These are phyloP conservation scores for Metschnikowia hibisci DNA, from an alignment of 805 yeast genomes.

Conservation along the genomic window DNA sequence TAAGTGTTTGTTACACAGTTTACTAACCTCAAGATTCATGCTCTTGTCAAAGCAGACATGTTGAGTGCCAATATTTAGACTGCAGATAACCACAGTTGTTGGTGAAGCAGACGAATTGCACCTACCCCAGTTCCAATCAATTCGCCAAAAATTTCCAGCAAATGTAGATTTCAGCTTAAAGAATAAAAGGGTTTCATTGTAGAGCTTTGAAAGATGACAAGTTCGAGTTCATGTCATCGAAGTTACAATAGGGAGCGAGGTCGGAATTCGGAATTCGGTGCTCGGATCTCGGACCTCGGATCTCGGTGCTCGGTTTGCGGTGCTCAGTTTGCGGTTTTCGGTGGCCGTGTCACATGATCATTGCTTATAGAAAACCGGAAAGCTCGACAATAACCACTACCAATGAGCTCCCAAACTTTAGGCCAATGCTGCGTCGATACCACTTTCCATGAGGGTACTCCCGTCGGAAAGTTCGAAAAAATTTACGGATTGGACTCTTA, in stretches of 20 bases:
- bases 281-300: not conserved
- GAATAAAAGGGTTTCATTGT: no score
- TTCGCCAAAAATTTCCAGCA: no score
- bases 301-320: not conserved
- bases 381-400: not conserved
- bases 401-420: constrained; percentile 51
- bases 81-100: not conserved
- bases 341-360: constrained; percentile 1
- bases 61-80: constrained; percentile 39
- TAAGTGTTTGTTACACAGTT: not conserved
- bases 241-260: not conserved
- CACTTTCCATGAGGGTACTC: constrained; percentile 47
- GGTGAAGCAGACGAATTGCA: not conserved
- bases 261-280: not conserved
- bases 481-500: constrained; percentile 41
- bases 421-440: constrained; percentile 44
- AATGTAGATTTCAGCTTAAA: no score
- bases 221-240: no score
- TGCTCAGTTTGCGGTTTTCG: not conserved
- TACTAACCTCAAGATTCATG: constrained; percentile 29
- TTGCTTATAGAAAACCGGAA: not conserved
- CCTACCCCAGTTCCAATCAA: not conserved
- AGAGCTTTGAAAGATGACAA: no score
- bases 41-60: constrained; percentile 44
- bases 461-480: constrained; percentile 41